Base-by-base conservation (phyloP, 192 early-diverging fungal genomes). In the Thamnidium elegans region DNA sequence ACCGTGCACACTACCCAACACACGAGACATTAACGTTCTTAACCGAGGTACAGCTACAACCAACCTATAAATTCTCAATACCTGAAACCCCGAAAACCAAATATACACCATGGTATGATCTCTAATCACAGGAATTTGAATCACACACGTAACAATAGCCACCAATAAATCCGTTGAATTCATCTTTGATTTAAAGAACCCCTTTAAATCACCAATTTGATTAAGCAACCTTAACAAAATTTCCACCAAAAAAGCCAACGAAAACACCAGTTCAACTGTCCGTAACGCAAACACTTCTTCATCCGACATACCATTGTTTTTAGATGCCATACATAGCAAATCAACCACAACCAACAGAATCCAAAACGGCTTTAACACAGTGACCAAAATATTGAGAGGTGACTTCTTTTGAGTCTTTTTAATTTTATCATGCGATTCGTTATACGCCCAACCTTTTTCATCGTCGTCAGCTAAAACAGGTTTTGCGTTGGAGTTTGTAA, bases 1-100 rank as follows among this genome's bases (percentile, higher is more conserved):
- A 81, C 85, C 85, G 36, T 74, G 68, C 26, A 80, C 80, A 55
- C 78, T 81, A 62, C 84, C 84, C 23, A 86, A 70, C 1, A 86
- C 77, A 45, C 78, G 69, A 51, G 73, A 68, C 65, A 86, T 73
- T 59, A 80, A 69, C 30, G 55, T 50, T 30, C 72, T 64, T 17
- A 86, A 51, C 8, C 81, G 72, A 32, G 80, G 74, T 13, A 79
- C 55, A 32, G 77, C 80, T 31, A 86, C 64, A 11, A 86, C 66
- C 15, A 81, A 65, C 1, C 84, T 58, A 60, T 86, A 86, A 17
- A 77, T 71, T 50, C 84, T 63, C 4, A 81, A 9, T 1, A 86
- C 71, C 59, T 81, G 84, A 58, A 86, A 86, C 3, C 74, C 74
- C 15, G 80, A 79, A 15, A 86, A 61, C 55, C 79, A 86, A 46